Conservation (phyloP, 805 yeast genomes). For the Kodamaea laetipori region DNA sequence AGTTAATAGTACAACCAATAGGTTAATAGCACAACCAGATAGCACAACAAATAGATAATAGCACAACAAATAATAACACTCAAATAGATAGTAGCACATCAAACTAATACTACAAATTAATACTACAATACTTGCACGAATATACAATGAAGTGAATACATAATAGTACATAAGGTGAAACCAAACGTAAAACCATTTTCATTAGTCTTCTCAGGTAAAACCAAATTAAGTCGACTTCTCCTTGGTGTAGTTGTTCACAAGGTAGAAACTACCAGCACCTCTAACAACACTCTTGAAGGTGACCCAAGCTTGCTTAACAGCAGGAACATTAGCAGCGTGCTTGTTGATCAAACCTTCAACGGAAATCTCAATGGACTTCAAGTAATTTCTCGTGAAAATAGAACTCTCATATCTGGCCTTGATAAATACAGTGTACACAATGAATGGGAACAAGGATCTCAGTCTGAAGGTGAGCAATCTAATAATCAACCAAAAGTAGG, state of each 20-base stretch:
- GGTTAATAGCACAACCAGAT: too few species aligned
- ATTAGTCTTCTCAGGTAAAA: too few species aligned
- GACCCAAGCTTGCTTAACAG: slow-evolving; percentile 40
- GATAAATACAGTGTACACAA: slow-evolving; percentile 62
- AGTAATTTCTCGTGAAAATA: slow-evolving; percentile 64
- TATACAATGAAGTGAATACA: background rate
- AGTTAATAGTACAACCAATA: too few species aligned
- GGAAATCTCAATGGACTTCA: slow-evolving; percentile 66
- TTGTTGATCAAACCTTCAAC: slow-evolving; percentile 35
- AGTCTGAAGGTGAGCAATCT: slow-evolving; percentile 61
- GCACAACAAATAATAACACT: too few species aligned
- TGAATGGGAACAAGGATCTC: slow-evolving; percentile 61
- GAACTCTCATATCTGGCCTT: slow-evolving; percentile 79
- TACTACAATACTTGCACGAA: too few species aligned
- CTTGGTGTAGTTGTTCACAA: slow-evolving; percentile 40
- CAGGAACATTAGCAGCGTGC: slow-evolving; percentile 29
- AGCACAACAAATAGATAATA: too few species aligned
- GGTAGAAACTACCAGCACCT: slow-evolving; percentile 28
- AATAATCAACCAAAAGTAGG: slow-evolving; percentile 46
- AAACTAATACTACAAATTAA: too few species aligned
- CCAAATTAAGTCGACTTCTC: slow-evolving; percentile 26
- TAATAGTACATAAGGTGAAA: background rate
- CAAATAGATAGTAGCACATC: too few species aligned
- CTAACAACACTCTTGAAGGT: slow-evolving; percentile 33
- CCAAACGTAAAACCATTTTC: background rate